Conservation (phyloP, 1,284 basidiomycete species). For the Wolfiporia cocos region DNA sequence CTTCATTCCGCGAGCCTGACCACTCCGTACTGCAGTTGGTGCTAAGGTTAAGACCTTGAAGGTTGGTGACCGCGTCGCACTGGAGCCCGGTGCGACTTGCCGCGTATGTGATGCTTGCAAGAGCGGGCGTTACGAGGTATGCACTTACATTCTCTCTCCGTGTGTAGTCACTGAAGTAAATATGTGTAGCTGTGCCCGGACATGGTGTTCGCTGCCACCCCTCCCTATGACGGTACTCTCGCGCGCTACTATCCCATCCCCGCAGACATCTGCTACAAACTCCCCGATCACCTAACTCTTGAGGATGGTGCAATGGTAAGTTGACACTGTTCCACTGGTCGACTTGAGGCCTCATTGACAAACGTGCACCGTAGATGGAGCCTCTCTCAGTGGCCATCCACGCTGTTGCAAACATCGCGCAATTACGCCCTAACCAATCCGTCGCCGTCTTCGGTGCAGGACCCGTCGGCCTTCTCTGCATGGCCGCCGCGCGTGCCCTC, state of each 20-base stretch:
- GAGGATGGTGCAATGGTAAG: slow-evolving; percentile 82
- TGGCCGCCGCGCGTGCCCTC: slow-evolving; percentile 89
- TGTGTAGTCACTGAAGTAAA: neutral
- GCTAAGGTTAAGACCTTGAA: slow-evolving; percentile 67
- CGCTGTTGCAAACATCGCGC: slow-evolving; percentile 75
- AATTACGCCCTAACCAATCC: slow-evolving; percentile 66
- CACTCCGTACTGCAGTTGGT: slow-evolving; percentile 43
- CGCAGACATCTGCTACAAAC: slow-evolving; percentile 65
- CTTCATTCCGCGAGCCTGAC: too few species aligned
- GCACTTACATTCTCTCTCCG: slow-evolving; percentile 11
- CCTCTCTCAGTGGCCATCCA: slow-evolving; percentile 92
- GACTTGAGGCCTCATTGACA: neutral
- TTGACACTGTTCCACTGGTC: slow-evolving; percentile 2
- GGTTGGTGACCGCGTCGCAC: slow-evolving; percentile 81
- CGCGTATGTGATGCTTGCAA: slow-evolving; percentile 72
- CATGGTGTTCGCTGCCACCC: slow-evolving; percentile 84
- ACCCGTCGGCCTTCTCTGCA: slow-evolving; percentile 87
- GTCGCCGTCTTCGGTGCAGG: slow-evolving; percentile 87
- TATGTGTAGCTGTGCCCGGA: slow-evolving; percentile 59
- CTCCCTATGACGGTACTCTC: slow-evolving; percentile 86
- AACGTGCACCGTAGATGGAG: slow-evolving; percentile 64
- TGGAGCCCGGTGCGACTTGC: slow-evolving; percentile 80
- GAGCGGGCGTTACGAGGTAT: slow-evolving; percentile 73
- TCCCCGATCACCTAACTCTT: slow-evolving; percentile 69
- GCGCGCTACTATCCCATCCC: slow-evolving; percentile 77